Conservation (phyloP, 2,329 filamentous ascomycete genomes). For the Keithomyces neogunnii region DNA sequence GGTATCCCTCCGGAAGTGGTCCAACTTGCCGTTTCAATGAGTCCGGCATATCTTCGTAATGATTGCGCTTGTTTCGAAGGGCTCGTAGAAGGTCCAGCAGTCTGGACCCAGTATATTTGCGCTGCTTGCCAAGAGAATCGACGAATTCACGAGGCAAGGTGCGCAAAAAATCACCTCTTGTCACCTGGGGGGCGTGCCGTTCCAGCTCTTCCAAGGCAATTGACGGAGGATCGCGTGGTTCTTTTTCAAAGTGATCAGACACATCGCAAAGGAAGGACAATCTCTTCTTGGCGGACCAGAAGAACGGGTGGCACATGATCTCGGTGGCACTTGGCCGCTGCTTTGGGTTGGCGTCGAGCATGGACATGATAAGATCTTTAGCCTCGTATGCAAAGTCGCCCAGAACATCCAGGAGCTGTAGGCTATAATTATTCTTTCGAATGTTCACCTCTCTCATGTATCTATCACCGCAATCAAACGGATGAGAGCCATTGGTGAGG, state of each 20-base stretch:
- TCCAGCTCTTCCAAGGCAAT: conserved; percentile 54
- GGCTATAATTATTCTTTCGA: conserved; percentile 73
- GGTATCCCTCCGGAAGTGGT: conserved; percentile 67
- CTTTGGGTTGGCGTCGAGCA: conserved; percentile 54
- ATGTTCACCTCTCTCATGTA: conserved; percentile 98
- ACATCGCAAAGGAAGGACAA: conserved; percentile 92
- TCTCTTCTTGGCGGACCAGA: conserved; percentile 85
- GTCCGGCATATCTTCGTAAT: conserved; percentile 93
- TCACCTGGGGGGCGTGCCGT: conserved; percentile 40
- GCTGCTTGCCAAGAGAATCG: conserved; percentile 83
- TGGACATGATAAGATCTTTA: conserved; percentile 74
- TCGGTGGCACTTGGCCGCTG: conserved; percentile 62
- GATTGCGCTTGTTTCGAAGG: conserved; percentile 91
- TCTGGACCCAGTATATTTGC: conserved; percentile 81
- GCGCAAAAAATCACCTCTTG: conserved; percentile 68
- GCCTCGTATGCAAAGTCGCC: conserved; percentile 83
- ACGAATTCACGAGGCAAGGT: conserved; percentile 73
- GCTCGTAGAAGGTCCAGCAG: conserved; percentile 84
- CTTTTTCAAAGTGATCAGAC: conserved; percentile 93
- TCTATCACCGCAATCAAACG: conserved; percentile 87
- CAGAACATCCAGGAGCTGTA: conserved; percentile 62
- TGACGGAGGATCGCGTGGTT: conserved; percentile 75
- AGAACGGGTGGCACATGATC: conserved; percentile 90
- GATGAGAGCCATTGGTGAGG: conserved; percentile 84
- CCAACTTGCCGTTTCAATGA: conserved; percentile 63